A percentile compares a stretch with the other conserved stretches of the same genome.
phyloP scores from a whole-genome alignment of 2,329 filamentous ascomycete species.

The Cadophora malorum region DNA sequence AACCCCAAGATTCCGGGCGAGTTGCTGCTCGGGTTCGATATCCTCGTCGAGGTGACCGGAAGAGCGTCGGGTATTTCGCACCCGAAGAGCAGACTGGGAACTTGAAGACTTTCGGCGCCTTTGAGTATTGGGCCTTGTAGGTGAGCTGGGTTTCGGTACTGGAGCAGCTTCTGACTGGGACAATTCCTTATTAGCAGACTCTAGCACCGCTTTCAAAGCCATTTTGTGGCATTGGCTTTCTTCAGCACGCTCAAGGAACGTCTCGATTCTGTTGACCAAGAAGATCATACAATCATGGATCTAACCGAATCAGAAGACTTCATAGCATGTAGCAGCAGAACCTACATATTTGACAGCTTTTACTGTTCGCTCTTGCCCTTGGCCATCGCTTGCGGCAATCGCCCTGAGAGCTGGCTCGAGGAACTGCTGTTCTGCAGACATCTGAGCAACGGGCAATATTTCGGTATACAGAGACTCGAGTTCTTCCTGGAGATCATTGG shows the following conservation, averaged over 20 bases:
- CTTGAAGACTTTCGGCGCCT: constrained; percentile 33
- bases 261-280: constrained; percentile 54
- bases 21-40: constrained; percentile 46
- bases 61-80: constrained; percentile 40
- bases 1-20: constrained; percentile 57
- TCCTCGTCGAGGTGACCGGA: constrained; percentile 49
- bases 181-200: constrained; percentile 54
- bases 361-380: constrained; percentile 53
- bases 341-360: constrained; percentile 59
- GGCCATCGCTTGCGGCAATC: constrained; percentile 52
- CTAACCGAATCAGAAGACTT: constrained; percentile 44
- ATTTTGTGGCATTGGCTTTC: constrained; percentile 55
- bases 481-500: constrained; percentile 63
- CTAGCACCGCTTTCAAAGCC: constrained; percentile 49
- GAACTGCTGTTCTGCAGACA: constrained; percentile 73
- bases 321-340: constrained; percentile 13
- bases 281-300: constrained; percentile 59
- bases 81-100: constrained; percentile 39
- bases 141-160: constrained; percentile 24
- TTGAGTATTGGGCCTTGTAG: constrained; percentile 32
- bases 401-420: constrained; percentile 63
- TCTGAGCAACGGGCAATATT: constrained; percentile 72
- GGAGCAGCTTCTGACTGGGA: constrained; percentile 19
- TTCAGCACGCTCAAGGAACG: constrained; percentile 51
- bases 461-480: constrained; percentile 74